Percentiles rank a stretch among this genome's conserved stretches.
These are phyloP conservation scores for Emiliania huxleyi DNA, from an alignment of 78 protist species.

Conservation along the genomic window DNA sequence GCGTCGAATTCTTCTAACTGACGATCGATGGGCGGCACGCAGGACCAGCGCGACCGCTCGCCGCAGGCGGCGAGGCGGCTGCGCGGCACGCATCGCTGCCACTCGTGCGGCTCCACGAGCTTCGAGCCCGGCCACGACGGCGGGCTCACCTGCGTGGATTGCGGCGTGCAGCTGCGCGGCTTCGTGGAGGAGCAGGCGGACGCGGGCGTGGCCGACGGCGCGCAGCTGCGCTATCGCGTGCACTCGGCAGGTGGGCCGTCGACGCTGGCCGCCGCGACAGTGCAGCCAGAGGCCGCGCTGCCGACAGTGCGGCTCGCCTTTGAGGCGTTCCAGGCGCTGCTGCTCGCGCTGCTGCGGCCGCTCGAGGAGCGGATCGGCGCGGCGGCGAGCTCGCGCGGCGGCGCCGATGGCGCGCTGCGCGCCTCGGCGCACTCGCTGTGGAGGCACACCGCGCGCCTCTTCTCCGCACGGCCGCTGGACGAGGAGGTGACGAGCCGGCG, in stretches of 20 bases:
- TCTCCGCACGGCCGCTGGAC: too few species aligned
- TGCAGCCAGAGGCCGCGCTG: background rate
- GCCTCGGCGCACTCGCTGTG: background rate
- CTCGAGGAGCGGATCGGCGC: background rate
- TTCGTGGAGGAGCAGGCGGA: background rate
- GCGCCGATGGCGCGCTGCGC: background rate
- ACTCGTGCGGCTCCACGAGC: background rate
- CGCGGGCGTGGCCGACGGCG: background rate
- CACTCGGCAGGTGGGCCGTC: background rate
- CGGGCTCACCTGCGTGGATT: background rate
- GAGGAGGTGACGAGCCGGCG: too few species aligned
- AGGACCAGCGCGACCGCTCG: too few species aligned
- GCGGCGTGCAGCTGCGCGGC: background rate
- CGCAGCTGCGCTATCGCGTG: background rate
- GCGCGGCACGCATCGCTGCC: too few species aligned
- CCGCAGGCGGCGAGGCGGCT: too few species aligned
- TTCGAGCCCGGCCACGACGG: background rate
- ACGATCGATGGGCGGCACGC: too few species aligned
- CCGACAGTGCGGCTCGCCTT: background rate
- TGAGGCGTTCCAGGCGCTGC: background rate
- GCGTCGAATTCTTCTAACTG: too few species aligned
- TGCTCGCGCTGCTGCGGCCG: background rate
- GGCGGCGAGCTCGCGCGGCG: too few species aligned
- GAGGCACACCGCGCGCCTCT: background rate
- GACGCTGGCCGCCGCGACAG: background rate